phyloP scores from a whole-genome alignment of 169 alveolate genomes.

The Cryptosporidium viatorum region DNA sequence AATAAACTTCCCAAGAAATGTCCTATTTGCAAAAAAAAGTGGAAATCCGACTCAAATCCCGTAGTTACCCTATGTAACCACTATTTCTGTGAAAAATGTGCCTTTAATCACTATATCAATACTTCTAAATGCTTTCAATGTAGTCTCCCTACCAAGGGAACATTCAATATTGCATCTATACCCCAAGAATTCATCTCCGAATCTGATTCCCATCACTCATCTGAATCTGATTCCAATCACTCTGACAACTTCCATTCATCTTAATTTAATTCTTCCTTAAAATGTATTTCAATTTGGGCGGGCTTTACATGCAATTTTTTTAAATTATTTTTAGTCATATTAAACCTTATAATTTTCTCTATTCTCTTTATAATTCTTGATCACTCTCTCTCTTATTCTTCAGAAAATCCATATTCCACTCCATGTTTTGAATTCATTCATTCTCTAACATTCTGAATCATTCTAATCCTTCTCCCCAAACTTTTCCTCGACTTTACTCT shows the following conservation, averaged over 20 bases:
- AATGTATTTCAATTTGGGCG: background rate
- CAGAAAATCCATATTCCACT: no score
- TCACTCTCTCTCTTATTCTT: background rate
- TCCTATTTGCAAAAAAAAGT: constrained; percentile 87
- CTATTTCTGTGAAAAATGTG: constrained; percentile 94
- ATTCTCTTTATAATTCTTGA: no score
- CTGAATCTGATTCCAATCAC: background rate
- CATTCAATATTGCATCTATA: constrained; percentile 85
- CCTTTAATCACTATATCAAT: constrained; percentile 85
- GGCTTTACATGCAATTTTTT: background rate
- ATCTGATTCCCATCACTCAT: background rate
- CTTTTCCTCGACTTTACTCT: no score
- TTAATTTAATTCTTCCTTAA: background rate
- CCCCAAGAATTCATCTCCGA: constrained; percentile 13
- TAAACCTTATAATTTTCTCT: no score
- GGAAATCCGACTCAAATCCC: constrained; percentile 87
- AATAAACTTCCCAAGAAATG: constrained; percentile 83
- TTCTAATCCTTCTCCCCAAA: background rate
- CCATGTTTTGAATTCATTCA: no score
- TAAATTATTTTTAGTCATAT: background rate
- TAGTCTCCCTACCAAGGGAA: constrained; percentile 88
- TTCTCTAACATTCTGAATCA: background rate
- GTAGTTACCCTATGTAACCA: constrained; percentile 92
- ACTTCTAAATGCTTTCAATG: constrained; percentile 88
- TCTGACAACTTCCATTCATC: background rate